These are phyloP conservation scores for Eutrema yunnanense DNA, from an alignment of 345 rosid genomes.

Conservation along the genomic window DNA sequence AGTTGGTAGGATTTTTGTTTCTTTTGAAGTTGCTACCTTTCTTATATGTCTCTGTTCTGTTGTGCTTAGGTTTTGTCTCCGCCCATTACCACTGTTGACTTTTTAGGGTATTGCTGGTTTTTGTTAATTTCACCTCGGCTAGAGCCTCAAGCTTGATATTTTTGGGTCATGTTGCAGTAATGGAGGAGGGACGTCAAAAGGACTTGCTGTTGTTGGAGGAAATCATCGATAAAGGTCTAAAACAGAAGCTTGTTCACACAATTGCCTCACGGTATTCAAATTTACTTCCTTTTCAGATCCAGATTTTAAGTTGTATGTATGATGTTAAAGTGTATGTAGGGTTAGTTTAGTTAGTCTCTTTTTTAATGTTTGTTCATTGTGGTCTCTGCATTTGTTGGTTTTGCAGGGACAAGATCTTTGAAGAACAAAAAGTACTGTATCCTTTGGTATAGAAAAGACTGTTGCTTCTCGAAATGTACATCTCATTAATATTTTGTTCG, in stretches of 20 bases:
- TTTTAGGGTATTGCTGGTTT: background rate
- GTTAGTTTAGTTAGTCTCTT: background rate
- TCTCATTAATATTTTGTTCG: background rate
- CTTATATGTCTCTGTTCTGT: background rate
- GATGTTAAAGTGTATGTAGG: background rate
- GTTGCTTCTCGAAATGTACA: background rate
- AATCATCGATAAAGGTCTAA: conserved; percentile 68
- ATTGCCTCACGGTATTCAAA: conserved; percentile 46
- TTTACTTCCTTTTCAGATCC: background rate
- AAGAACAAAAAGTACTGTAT: conserved; percentile 76
- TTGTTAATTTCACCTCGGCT: background rate
- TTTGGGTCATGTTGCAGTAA: conserved; percentile 12
- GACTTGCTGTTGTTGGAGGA: conserved; percentile 74
- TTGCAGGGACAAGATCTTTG: conserved; percentile 89
- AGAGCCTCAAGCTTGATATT: conserved; percentile 2
- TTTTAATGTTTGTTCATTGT: background rate
- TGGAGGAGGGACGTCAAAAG: conserved; percentile 46
- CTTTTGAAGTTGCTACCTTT: no score
- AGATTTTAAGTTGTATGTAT: background rate
- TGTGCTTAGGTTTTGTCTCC: background rate
- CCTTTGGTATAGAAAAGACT: conserved; percentile 34
- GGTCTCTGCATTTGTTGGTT: conserved; percentile 18
- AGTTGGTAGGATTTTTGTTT: background rate
- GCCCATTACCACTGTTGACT: background rate
- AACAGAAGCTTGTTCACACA: conserved; percentile 74